Evolutionary conservation across 768 basidiomycete genomes (phyloP).

Genomic region (Leccinum obscurum): DNA sequence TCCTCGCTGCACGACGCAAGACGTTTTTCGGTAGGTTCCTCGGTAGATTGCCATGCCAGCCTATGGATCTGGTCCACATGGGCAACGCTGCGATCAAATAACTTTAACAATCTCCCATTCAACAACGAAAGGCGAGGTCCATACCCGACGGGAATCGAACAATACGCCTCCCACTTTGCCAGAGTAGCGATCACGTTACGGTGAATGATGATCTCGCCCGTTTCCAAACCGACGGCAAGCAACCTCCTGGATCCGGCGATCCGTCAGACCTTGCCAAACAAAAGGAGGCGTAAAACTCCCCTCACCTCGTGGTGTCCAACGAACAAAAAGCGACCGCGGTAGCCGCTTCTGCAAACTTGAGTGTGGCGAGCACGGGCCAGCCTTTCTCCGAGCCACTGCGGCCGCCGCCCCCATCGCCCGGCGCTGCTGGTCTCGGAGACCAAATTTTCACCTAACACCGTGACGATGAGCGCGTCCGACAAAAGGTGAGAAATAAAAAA

Average conservation of each 20-base stretch:
- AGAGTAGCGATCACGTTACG: conserved; percentile 34
- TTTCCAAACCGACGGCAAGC: conserved; percentile 85
- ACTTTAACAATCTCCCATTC: neutral
- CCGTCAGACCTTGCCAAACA: neutral
- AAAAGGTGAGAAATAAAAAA: neutral
- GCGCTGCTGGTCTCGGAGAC: conserved; percentile 40
- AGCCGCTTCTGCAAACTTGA: conserved; percentile 74
- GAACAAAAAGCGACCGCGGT: conserved; percentile 77
- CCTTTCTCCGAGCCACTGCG: neutral
- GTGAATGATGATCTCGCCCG: conserved; percentile 71
- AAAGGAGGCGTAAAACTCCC: conserved; percentile 5
- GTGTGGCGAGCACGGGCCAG: conserved; percentile 59
- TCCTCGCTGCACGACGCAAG: conserved; percentile 93
- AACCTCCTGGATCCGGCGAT: conserved; percentile 40
- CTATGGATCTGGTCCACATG: conserved; percentile 81
- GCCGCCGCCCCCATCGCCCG: conserved; percentile 17
- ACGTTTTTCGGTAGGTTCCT: conserved; percentile 36
- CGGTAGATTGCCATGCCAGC: conserved; percentile 72
- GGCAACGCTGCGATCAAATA: conserved; percentile 49
- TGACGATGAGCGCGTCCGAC: neutral
- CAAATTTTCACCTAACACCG: conserved; percentile 78
- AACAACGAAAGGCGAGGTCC: conserved; percentile 13
- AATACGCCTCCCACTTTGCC: conserved; percentile 47
- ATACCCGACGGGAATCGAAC: conserved; percentile 54
- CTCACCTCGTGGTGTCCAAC: conserved; percentile 41